A percentile compares a stretch with the other conserved stretches of the same genome.
phyloP scores from a whole-genome alignment of 768 basidiomycete species.

The Pholiota conissans region DNA sequence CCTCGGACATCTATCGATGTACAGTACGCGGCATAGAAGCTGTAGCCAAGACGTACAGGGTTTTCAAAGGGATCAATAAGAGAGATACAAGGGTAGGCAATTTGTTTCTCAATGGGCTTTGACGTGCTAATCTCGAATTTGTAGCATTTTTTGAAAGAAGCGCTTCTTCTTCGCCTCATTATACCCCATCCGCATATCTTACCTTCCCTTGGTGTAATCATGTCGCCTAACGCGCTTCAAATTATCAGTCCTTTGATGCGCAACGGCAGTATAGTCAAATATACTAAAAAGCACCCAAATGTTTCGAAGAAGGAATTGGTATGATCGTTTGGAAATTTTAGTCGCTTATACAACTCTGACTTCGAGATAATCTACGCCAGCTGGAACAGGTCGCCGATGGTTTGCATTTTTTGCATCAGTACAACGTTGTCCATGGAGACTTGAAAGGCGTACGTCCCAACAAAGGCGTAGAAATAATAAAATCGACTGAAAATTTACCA shows the following conservation, averaged over 20 bases:
- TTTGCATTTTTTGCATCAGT: slow-evolving; percentile 22
- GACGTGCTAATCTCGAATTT: not conserved
- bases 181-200: slow-evolving; percentile 4
- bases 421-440: slow-evolving; percentile 36
- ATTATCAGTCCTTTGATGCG: not conserved
- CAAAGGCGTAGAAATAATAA: slow-evolving; percentile 8
- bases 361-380: slow-evolving; percentile 9
- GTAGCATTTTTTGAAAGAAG: not conserved
- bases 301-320: not conserved
- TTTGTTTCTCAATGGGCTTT: not conserved
- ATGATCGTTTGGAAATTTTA: not conserved
- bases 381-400: slow-evolving; percentile 28
- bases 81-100: not conserved
- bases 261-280: not conserved
- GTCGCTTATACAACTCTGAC: not conserved
- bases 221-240: not conserved
- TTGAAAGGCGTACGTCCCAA: slow-evolving; percentile 31
- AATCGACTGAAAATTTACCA: not conserved
- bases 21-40: not conserved
- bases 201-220: not conserved
- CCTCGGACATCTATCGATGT: not conserved
- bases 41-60: not conserved
- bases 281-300: not conserved
- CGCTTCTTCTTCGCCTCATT: not conserved
- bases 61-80: not conserved